Conservation (phyloP, 345 rosid genomes). For the Ailanthus altissimus region DNA sequence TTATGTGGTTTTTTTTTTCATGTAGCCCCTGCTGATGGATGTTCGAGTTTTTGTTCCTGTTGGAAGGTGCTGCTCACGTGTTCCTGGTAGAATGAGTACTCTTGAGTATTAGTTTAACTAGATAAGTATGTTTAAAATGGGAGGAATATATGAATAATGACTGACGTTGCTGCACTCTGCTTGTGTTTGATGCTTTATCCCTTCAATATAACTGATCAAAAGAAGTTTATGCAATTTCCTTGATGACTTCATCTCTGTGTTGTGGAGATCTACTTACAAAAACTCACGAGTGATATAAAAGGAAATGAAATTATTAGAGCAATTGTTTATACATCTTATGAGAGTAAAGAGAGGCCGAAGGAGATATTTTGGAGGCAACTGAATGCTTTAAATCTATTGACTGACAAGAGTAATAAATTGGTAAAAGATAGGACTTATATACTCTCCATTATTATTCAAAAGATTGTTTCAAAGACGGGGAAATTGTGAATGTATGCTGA, state of each 20-base stretch:
- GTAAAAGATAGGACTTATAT: no score
- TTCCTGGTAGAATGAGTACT: constrained; percentile 13
- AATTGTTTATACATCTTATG: no score
- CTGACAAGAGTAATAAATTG: no score
- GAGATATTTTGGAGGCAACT: no score
- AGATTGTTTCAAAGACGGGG: no score
- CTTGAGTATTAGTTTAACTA: background rate
- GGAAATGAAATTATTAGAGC: no score
- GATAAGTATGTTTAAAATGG: constrained; percentile 15
- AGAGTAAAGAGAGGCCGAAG: no score
- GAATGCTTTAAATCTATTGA: no score
- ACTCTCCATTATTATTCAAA: no score
- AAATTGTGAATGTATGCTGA: no score
- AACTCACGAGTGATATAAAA: no score
- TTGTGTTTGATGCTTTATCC: background rate
- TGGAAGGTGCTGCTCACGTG: background rate
- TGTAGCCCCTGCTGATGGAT: constrained; percentile 36
- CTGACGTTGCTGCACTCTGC: background rate
- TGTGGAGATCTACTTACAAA: no score
- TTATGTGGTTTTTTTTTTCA: background rate
- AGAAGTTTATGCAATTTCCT: background rate
- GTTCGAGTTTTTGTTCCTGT: background rate
- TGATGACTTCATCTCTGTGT: background rate
- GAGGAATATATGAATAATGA: constrained; percentile 1
- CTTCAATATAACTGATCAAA: background rate